These are phyloP conservation scores for Cordyceps javanica DNA, from an alignment of 2,329 filamentous ascomycete genomes.

Conservation along the genomic window DNA sequence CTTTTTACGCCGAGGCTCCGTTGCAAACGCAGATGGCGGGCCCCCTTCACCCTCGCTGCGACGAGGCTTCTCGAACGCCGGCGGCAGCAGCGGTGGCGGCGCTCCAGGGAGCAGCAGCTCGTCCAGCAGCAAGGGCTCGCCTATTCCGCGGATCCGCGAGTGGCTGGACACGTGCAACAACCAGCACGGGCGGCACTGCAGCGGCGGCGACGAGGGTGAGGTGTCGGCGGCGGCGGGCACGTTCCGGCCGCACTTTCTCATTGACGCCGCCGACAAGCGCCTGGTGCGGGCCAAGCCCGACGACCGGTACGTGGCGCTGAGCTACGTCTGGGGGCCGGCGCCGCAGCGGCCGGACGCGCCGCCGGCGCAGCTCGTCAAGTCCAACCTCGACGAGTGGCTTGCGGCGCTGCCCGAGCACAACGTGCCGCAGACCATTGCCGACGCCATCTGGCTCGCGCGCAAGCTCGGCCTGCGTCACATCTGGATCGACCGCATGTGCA, in stretches of 20 bases:
- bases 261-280: conserved; percentile 34
- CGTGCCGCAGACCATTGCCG: conserved; percentile 35
- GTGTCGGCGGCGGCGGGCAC: conserved; percentile 18
- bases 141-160: conserved; percentile 32
- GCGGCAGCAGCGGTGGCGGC: background rate
- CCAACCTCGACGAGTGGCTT: conserved; percentile 32
- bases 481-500: conserved; percentile 42
- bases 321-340: conserved; percentile 37
- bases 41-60: conserved; percentile 21
- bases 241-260: conserved; percentile 35
- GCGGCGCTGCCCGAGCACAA: conserved; percentile 30
- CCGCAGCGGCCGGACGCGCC: conserved; percentile 22
- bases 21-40: conserved; percentile 21
- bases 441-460: conserved; percentile 38
- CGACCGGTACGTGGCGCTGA: conserved; percentile 39
- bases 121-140: conserved; percentile 25
- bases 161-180: conserved; percentile 39
- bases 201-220: conserved; percentile 17
- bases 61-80: background rate
- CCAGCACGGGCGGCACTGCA: conserved; percentile 37
- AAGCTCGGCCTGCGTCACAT: conserved; percentile 38
- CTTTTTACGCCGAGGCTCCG: conserved; percentile 24
- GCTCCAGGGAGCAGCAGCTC: conserved; percentile 19
- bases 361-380: conserved; percentile 26
- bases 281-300: conserved; percentile 32